Conservation (phyloP, 2,329 filamentous ascomycete species). For the Daldinia eschscholtzii region DNA sequence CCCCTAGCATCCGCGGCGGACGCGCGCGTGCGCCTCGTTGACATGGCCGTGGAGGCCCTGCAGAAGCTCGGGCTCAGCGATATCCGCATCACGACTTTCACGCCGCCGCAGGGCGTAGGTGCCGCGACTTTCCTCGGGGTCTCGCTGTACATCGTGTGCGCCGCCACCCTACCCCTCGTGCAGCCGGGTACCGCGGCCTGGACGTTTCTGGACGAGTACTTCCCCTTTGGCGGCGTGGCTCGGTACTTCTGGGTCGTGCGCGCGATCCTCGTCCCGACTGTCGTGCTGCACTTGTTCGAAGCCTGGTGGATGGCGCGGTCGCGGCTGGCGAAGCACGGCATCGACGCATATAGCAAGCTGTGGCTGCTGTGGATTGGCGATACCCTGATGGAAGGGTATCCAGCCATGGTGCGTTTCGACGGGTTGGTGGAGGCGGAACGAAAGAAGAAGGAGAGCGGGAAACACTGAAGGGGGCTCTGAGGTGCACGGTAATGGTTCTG, state of each 20-base stretch:
- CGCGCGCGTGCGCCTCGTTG: constrained; percentile 76
- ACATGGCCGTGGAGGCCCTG: constrained; percentile 73
- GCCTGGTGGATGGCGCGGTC: constrained; percentile 64
- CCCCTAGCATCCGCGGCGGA: constrained; percentile 77
- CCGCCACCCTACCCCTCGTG: constrained; percentile 63
- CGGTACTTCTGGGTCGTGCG: constrained; percentile 72
- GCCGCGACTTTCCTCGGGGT: constrained; percentile 67
- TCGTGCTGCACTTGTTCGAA: constrained; percentile 76
- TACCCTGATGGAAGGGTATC: constrained; percentile 67
- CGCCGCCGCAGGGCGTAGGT: constrained; percentile 60
- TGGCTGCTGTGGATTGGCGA: constrained; percentile 69
- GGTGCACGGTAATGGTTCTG: background rate
- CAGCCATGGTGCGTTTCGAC: constrained; percentile 66
- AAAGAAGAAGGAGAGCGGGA: constrained; percentile 57
- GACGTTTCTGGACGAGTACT: constrained; percentile 61
- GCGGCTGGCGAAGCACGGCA: constrained; percentile 62
- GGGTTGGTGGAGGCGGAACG: constrained; percentile 59
- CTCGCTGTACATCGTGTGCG: constrained; percentile 65
- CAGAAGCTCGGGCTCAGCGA: constrained; percentile 69
- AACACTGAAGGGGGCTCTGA: constrained; percentile 51
- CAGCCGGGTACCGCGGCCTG: constrained; percentile 64
- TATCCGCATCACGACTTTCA: constrained; percentile 58
- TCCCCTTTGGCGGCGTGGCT: constrained; percentile 66
- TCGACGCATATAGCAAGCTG: constrained; percentile 59
- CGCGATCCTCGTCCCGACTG: constrained; percentile 68